Conservation (phyloP, 768 basidiomycete genomes). For the Rhodosporidiobolus odoratus region DNA sequence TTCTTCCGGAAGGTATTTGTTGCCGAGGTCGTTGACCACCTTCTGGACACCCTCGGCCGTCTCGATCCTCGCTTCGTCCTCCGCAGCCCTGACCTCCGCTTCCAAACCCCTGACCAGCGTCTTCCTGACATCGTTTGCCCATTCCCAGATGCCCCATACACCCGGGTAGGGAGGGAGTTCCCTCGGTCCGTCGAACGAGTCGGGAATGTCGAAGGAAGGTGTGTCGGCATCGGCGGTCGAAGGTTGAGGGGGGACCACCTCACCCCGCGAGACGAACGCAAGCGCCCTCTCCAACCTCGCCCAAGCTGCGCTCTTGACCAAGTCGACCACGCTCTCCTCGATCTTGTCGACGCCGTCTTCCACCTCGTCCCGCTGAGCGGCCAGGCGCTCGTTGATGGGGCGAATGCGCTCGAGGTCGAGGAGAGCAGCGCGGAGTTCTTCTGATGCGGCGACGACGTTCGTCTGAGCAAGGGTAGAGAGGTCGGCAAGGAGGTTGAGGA, state of each 20-base stretch:
- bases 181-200: slow-evolving; percentile 17
- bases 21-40: slow-evolving; percentile 55
- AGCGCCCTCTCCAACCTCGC: slow-evolving; percentile 62
- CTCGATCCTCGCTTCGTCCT: slow-evolving; percentile 46
- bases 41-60: slow-evolving; percentile 46
- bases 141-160: slow-evolving; percentile 50
- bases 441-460: slow-evolving; percentile 78
- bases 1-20: slow-evolving; percentile 58
- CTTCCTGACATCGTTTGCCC: slow-evolving; percentile 47
- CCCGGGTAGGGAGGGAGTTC: slow-evolving; percentile 49
- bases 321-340: slow-evolving; percentile 68
- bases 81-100: slow-evolving; percentile 46
- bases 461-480: slow-evolving; percentile 77
- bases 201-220: background rate
- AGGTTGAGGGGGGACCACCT: slow-evolving; percentile 57
- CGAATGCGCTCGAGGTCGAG: slow-evolving; percentile 63
- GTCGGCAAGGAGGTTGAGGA: slow-evolving; percentile 81
- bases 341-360: slow-evolving; percentile 71
- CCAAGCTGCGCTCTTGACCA: slow-evolving; percentile 57
- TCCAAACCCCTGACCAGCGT: slow-evolving; percentile 48
- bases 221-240: slow-evolving; percentile 46
- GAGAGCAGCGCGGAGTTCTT: slow-evolving; percentile 67
- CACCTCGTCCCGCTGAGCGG: slow-evolving; percentile 62
- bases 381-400: slow-evolving; percentile 85
- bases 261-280: slow-evolving; percentile 69